A percentile compares a stretch with the other conserved stretches of the same genome.
phyloP scores from a whole-genome alignment of 208 protist species.

The Leishmania lainsoni region DNA sequence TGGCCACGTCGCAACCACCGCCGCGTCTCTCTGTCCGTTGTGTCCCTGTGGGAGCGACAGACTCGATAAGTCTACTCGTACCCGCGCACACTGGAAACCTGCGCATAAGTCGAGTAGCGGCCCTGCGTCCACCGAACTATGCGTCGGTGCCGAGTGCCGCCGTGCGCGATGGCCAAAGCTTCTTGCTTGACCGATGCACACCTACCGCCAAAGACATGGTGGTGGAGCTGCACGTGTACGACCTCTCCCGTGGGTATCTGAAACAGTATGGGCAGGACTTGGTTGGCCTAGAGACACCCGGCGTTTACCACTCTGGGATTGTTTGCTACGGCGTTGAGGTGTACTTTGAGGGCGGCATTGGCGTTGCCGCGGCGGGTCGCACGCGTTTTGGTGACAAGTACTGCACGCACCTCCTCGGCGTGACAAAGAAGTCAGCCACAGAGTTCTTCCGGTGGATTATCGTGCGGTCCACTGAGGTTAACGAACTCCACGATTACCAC shows the following conservation, averaged over 20 bases:
- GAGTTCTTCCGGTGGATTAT: slow-evolving; percentile 70
- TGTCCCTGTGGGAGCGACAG: slow-evolving; percentile 10
- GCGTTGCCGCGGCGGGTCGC: slow-evolving; percentile 37
- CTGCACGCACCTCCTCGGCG: slow-evolving; percentile 52
- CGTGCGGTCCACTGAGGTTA: slow-evolving; percentile 30
- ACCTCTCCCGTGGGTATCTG: slow-evolving; percentile 85
- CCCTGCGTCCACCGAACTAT: slow-evolving; percentile 30
- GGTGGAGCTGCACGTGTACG: slow-evolving; percentile 89
- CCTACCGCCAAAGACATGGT: slow-evolving; percentile 1
- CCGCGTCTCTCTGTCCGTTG: slow-evolving; percentile 20
- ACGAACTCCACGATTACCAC: slow-evolving; percentile 84
- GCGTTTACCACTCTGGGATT: slow-evolving; percentile 92
- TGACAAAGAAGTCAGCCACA: slow-evolving; percentile 39
- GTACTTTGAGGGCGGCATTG: slow-evolving; percentile 94
- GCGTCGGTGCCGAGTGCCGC: slow-evolving; percentile 24
- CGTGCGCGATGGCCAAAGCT: slow-evolving; percentile 37
- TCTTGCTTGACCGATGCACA: slow-evolving; percentile 30
- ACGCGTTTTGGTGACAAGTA: slow-evolving; percentile 88
- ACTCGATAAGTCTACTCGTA: too few relatives aligned
- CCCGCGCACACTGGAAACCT: neutral
- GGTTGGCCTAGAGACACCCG: slow-evolving; percentile 73
- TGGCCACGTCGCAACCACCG: slow-evolving; percentile 1
- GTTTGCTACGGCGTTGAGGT: slow-evolving; percentile 94
- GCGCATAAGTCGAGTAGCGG: slow-evolving; percentile 2
- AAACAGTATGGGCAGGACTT: slow-evolving; percentile 54